These are phyloP conservation scores for Nicotiana obtusifolia DNA, from an alignment of 257 asterid species.

Conservation along the genomic window DNA sequence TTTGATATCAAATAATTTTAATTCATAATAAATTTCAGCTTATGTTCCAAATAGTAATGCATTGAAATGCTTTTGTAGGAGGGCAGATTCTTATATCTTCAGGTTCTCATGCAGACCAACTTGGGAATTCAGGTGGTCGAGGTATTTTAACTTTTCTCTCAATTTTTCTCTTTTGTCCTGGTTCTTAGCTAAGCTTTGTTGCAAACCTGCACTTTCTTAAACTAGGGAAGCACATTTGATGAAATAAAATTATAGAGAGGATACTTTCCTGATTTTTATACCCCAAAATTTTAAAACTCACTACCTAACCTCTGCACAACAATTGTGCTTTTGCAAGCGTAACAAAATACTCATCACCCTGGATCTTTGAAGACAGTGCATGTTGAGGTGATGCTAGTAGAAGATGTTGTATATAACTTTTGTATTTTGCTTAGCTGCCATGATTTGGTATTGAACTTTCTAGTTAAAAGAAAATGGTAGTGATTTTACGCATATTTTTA, in stretches of 20 bases:
- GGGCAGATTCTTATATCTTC: slow-evolving; percentile 51
- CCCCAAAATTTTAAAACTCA: not conserved
- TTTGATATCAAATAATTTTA: not conserved
- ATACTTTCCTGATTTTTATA: not conserved
- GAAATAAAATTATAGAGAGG: not conserved
- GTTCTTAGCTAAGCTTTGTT: not conserved
- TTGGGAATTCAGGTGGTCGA: slow-evolving; percentile 60
- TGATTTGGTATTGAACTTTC: not conserved
- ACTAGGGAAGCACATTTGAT: not conserved
- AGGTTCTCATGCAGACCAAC: slow-evolving; percentile 66
- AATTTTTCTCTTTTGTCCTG: not conserved
- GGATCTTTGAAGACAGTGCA: not conserved
- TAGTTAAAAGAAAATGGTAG: not conserved
- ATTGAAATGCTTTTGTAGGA: slow-evolving; percentile 45
- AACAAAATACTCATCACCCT: not conserved
- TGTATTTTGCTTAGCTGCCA: not conserved
- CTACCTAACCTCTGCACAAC: not conserved
- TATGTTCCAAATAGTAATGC: slow-evolving; percentile 7
- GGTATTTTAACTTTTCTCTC: slow-evolving; percentile 33
- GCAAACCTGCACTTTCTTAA: not conserved
- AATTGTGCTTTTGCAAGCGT: not conserved
- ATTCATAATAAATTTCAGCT: not conserved
- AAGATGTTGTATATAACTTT: not conserved
- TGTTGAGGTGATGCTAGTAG: not conserved
- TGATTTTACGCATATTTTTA: no score